Conservation (phyloP, 129 eudicot genomes). For the Centella asiatica region DNA sequence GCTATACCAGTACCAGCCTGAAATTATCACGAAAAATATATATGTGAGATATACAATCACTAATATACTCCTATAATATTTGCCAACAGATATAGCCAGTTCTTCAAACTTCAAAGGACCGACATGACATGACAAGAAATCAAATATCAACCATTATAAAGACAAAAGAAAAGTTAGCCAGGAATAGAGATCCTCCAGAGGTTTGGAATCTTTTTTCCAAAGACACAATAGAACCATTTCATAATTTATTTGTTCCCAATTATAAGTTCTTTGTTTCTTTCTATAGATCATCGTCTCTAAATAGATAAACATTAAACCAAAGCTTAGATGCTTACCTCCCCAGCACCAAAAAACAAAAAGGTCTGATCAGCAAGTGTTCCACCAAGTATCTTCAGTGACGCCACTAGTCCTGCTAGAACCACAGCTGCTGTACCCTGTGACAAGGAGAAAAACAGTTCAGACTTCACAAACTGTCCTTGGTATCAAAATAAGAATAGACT, state of each 20-base stretch:
- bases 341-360: constrained; percentile 89
- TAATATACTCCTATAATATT: not conserved
- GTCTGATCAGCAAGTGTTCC: constrained; percentile 80
- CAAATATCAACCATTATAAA: not conserved
- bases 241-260: too few relatives aligned
- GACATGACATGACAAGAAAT: not conserved
- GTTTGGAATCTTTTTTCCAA: too few relatives aligned
- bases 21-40: constrained; percentile 21
- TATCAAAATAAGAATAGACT: too few relatives aligned
- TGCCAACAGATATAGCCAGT: not conserved
- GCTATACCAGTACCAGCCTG: constrained; percentile 96
- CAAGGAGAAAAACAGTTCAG: constrained; percentile 10
- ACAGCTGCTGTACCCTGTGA: constrained; percentile 83
- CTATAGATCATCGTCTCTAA: too few relatives aligned
- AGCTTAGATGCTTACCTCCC: constrained; percentile 47
- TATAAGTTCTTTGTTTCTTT: too few relatives aligned
- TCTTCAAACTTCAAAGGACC: too few relatives aligned
- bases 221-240: too few relatives aligned
- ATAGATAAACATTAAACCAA: not conserved
- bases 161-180: too few relatives aligned
- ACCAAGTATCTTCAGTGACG: constrained; percentile 77
- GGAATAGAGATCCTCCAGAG: too few relatives aligned
- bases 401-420: constrained; percentile 82
- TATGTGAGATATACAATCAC: not conserved
- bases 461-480: too few relatives aligned